Evolutionary conservation across 2,329 filamentous ascomycete species (phyloP), one percentile per base, ranked within the genome.

Genomic region (Pyrenochaeta sp.): DNA sequence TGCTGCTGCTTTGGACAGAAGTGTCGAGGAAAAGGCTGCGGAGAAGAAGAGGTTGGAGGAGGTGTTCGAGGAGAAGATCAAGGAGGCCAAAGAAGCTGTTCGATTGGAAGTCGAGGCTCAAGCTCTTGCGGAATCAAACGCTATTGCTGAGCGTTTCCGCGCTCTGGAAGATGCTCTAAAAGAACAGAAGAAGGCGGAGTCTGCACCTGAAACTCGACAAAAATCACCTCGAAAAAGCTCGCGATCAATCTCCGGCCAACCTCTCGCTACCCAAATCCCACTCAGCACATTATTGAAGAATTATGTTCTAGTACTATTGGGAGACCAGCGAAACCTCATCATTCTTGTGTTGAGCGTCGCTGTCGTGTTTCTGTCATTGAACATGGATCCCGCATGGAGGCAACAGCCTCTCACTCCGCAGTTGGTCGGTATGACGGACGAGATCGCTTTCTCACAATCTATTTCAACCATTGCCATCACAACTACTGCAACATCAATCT

Each of bases 261-360:
- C 53, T 18, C 56, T 45, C 32, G 51, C 58, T 2, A 60, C 64
- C 2, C 77, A 86, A 14, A 77, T 86, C 17, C 83, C 83, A 2
- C 72, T 87, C 0, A 74, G 77, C 14, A 79, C 80, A 0, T 72
- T 86, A 12, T 55, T 86, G 39, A 74, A 77, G 53, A 85, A 85
- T 63, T 86, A 85, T 60, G 51, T 85, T 15, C 73, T 79, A 20
- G 71, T 85, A 1, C 71, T 85, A 17, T 75, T 81, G 2, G 77
- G 77, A 39, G 85, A 87, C 59, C 76, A 77, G 40, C 78, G 81
- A 32, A 87, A 87, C 61, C 71, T 85, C 10, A 72, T 78, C 15
- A 80, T 86, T 30, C 69, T 78, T 7, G 53, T 82, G 4, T 71
- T 86, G 3, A 76, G 75, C 37, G 51, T 76, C 12, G 53, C 81